Percentiles rank a stretch among this genome's conserved stretches.
Conservation (phyloP, 495 filamentous ascomycete species). For the Hyaloscypha variabilis region DNA sequence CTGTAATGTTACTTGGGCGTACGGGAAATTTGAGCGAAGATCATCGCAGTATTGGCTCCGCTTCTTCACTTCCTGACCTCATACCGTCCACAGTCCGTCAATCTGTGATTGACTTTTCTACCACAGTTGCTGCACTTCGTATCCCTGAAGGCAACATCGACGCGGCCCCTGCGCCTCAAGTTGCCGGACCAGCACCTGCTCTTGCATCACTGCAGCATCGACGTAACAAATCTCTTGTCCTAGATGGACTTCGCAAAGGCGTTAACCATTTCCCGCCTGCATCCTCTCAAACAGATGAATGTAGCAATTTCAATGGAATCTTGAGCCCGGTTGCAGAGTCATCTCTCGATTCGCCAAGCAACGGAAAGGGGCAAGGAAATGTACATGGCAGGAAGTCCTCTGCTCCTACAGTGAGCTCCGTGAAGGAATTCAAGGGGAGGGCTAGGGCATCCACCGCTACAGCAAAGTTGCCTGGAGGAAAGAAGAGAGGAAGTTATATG, state of each 20-base stretch:
- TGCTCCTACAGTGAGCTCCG: slow-evolving; percentile 26
- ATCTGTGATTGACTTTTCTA: background rate
- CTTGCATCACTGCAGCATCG: slow-evolving; percentile 20
- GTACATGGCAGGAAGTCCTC: slow-evolving; percentile 28
- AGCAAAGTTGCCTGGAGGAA: slow-evolving; percentile 11
- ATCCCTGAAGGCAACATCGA: background rate
- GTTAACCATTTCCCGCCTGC: slow-evolving; percentile 19
- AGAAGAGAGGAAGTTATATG: slow-evolving; percentile 30
- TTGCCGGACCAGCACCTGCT: background rate
- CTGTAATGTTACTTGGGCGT: slow-evolving; percentile 17
- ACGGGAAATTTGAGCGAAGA: slow-evolving; percentile 15
- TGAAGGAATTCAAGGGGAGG: slow-evolving; percentile 21
- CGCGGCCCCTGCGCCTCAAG: slow-evolving; percentile 5
- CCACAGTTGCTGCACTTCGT: background rate
- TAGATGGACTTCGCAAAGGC: slow-evolving; percentile 22
- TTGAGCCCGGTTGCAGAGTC: slow-evolving; percentile 28
- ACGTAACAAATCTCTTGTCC: slow-evolving; percentile 12
- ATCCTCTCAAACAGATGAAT: background rate
- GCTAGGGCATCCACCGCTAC: slow-evolving; percentile 21
- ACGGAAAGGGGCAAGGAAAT: background rate
- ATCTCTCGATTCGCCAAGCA: background rate
- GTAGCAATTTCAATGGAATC: background rate
- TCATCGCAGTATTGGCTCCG: slow-evolving; percentile 27
- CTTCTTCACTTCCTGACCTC: slow-evolving; percentile 33
- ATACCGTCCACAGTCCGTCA: slow-evolving; percentile 17